Base-by-base conservation (phyloP, 2,329 filamentous ascomycete genomes). In the Elsinoe ampelina region DNA sequence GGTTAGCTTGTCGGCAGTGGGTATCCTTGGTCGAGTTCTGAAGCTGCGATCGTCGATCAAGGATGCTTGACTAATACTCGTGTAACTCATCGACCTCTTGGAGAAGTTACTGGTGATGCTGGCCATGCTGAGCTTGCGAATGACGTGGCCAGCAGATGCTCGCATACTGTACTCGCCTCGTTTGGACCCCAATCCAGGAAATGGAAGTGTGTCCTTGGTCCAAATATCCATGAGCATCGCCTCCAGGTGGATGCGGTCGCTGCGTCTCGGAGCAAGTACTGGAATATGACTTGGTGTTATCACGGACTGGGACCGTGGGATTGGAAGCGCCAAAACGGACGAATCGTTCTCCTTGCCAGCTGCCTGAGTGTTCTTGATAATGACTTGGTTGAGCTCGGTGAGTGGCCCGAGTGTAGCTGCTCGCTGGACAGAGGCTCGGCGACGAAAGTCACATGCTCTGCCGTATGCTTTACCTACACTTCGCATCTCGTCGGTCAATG, bases 111-210 rank as follows among this genome's bases (percentile, higher is more conserved):
- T 85, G 12, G 87, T 80, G 61, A 93, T 86, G 68, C 85, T 90
- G 50, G 86, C 85, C 65, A 89, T 85, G 70, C 88, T 95, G 61
- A 96, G 79, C 68, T 91, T 95, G 54, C 90, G 81, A 74, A 95
- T 95, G 66, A 95, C 82, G 0, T 87, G 87, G 35, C 88, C 89
- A 11, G 90, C 87, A n/a, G 86, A 89, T 39, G 81, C 82, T 52
- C 87, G 80, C 47, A 93, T 84, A 2, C 89, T 75, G 65, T 87
- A 82, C 63, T 95, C 86, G 70, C 68, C 81, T 69, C 73, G 83
- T 70, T 71, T 82, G 70, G 71, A 76, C 32, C 80, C 80, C 81
- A 95, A 91, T 1, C 89, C 89, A 13, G 91, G 89, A 66, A 86
- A 93, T 1, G 90, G 89, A 41, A 96, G 72, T 15, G 82, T 71